phyloP scores from a whole-genome alignment of 768 basidiomycete genomes.

The Dioszegia aurantiaca region DNA sequence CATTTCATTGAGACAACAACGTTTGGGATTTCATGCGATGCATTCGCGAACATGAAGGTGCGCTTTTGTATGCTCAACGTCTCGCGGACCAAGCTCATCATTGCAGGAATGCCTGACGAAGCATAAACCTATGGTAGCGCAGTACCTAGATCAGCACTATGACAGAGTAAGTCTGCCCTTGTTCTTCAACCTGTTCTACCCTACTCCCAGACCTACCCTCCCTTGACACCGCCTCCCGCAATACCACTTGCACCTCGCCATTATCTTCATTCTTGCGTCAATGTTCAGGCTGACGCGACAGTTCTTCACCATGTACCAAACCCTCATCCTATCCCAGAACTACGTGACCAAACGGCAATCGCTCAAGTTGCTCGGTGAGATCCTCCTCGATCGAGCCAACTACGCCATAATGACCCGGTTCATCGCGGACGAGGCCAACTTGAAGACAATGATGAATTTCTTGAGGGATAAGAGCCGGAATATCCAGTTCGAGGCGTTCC shows the following conservation, averaged over 20 bases:
- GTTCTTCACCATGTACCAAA: slow-evolving; percentile 96
- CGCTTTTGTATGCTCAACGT: slow-evolving; percentile 5
- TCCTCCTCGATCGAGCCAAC: slow-evolving; percentile 93
- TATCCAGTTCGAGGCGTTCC: slow-evolving; percentile 99
- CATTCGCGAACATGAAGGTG: slow-evolving; percentile 88
- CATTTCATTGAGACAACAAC: slow-evolving; percentile 96
- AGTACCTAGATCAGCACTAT: slow-evolving; percentile 94
- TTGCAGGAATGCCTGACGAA: slow-evolving; percentile 82
- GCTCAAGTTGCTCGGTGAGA: slow-evolving; percentile 94
- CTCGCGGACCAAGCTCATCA: slow-evolving; percentile 12
- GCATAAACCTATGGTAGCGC: slow-evolving; percentile 97
- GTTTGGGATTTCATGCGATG: slow-evolving; percentile 97
- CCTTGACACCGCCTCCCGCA: too few relatives aligned
- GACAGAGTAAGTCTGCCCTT: slow-evolving; percentile 66
- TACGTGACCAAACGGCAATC: slow-evolving; percentile 99
- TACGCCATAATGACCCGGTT: slow-evolving; percentile 98
- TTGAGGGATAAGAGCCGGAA: slow-evolving; percentile 98
- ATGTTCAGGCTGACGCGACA: slow-evolving; percentile 47
- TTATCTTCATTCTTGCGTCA: too few relatives aligned
- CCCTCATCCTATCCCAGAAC: slow-evolving; percentile 86
- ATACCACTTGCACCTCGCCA: too few relatives aligned
- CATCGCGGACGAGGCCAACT: slow-evolving; percentile 88
- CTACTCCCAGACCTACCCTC: too few relatives aligned
- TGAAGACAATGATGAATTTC: slow-evolving; percentile 99
- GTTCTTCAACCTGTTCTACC: not conserved